A percentile compares a stretch with the other conserved stretches of the same genome.
Evolutionary conservation across 108 stramenopile species (phyloP).

Genomic region (Conticribra weissflogii): DNA sequence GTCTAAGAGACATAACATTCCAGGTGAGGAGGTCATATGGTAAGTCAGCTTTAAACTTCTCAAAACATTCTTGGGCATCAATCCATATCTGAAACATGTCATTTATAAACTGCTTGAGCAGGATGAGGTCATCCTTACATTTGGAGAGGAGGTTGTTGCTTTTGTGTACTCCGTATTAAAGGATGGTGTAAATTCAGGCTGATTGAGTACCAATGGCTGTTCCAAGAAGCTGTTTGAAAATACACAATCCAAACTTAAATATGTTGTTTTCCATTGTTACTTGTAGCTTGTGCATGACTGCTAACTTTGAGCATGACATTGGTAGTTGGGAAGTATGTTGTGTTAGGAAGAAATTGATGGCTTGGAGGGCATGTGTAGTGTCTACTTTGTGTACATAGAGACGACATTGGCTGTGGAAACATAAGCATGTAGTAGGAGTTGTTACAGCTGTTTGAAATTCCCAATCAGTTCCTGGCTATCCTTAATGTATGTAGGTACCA

Average conservation of each 20-base stretch:
- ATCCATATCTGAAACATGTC: no score
- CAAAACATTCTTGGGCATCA: not conserved
- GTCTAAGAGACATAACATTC: not conserved
- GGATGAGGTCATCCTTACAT: not conserved
- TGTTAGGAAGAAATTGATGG: not conserved
- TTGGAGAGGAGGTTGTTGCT: not conserved
- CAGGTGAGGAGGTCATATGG: not conserved
- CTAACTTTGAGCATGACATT: not conserved
- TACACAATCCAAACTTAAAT: constrained; percentile 19
- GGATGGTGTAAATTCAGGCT: constrained; percentile 16
- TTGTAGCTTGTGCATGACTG: not conserved
- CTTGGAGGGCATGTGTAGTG: constrained; percentile 16
- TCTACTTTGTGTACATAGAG: constrained; percentile 45
- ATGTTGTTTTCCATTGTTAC: constrained; percentile 23
- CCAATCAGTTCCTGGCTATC: not conserved
- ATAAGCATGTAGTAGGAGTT: constrained; percentile 14
- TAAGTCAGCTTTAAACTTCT: not conserved
- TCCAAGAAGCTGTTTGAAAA: constrained; percentile 20
- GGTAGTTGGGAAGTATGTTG: not conserved
- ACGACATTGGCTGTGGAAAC: constrained; percentile 39
- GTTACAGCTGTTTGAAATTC: not conserved
- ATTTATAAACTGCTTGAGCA: not conserved
- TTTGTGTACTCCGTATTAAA: constrained; percentile 27
- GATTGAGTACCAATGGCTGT: constrained; percentile 34
- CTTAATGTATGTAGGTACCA: constrained; percentile 2